Base-by-base conservation (phyloP, 805 yeast genomes). In the Saccharomyces eubayanus region DNA sequence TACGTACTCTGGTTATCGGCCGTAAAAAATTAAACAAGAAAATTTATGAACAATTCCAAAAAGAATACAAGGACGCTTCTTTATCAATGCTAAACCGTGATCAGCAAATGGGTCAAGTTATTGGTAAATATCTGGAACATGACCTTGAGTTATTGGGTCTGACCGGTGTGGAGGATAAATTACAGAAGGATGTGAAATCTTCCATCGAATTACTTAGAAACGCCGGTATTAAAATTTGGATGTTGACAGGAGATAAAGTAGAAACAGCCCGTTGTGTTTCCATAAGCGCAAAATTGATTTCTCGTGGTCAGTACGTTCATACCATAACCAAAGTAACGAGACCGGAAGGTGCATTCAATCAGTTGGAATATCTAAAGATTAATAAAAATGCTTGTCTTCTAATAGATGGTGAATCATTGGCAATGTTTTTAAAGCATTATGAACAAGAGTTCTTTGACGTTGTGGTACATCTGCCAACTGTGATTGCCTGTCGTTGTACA, bases 221-320 rank as follows among this genome's bases (percentile, higher is more conserved):
- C 71, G 99, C 98, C 0, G 99, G 98, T 3, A 82, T 95, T 53
- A 91, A 91, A 63, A 94, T 94, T 51, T 94, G 99, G 99, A 95
- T 94, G 99, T 74, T 94, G 49, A 94, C 99, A 0, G 99, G 99
- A 60, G 99, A 94, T 69, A 94, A 94, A 68, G 98, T 94, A 6
- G 99, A 94, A 72, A 94, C 99, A 0, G 99, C 99, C 1, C 82
- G 90, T 56, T 94, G 99, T 77, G 97, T 94, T 43, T 90, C 97
- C 21, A 87, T 95, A n/a, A 88, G 96, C 68, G 94, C 97, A 31
- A 85, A 91, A 64, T 79, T 94, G 51, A 92, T 94, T 29, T 79
- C 96, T 1, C 80, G 98, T 59, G 99, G 99, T 3, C 99, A 94
- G 71, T 86, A 85, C 61, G 90, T 94, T 27, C 96, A 91, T 65